Evolutionary conservation across 2,329 filamentous ascomycete species (phyloP).

Genomic region (Pseudogymnoascus sp.): DNA sequence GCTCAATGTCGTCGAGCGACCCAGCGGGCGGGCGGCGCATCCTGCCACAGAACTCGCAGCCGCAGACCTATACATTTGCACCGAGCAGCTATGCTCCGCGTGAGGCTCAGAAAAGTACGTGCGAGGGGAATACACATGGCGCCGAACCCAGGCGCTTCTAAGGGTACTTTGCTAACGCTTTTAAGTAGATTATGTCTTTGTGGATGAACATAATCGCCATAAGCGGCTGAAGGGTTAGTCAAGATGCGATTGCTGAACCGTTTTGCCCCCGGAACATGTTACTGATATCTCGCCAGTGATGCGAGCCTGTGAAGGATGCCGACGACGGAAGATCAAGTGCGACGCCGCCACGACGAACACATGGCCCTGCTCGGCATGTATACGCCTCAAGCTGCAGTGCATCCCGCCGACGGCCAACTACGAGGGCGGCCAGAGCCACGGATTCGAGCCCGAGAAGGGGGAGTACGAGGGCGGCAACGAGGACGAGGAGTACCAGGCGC

Average conservation of each 20-base stretch:
- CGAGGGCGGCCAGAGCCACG: slow-evolving; percentile 27
- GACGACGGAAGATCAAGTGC: slow-evolving; percentile 94
- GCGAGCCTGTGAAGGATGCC: slow-evolving; percentile 93
- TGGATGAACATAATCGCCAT: slow-evolving; percentile 96
- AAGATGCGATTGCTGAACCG: slow-evolving; percentile 12
- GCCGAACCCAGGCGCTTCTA: too few species aligned
- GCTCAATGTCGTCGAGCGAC: slow-evolving; percentile 51
- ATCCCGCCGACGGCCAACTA: slow-evolving; percentile 56
- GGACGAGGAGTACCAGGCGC: slow-evolving; percentile 44
- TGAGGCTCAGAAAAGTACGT: slow-evolving; percentile 78
- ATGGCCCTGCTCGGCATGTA: slow-evolving; percentile 93
- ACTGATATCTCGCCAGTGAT: slow-evolving; percentile 56
- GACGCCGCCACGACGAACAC: slow-evolving; percentile 95
- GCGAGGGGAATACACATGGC: neutral
- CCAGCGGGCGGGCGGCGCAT: slow-evolving; percentile 48
- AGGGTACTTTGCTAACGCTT: slow-evolving; percentile 26
- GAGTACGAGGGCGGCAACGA: slow-evolving; percentile 38
- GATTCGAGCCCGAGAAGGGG: slow-evolving; percentile 43
- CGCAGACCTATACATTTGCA: slow-evolving; percentile 71
- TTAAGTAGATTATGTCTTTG: slow-evolving; percentile 85
- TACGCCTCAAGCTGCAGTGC: slow-evolving; percentile 85
- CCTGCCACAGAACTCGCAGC: slow-evolving; percentile 58
- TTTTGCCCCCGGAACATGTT: slow-evolving; percentile 2
- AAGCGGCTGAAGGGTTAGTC: slow-evolving; percentile 82
- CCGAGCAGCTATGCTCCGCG: slow-evolving; percentile 55